Conservation (phyloP, 208 protist genomes). For the Vickermania spadyakhi region DNA sequence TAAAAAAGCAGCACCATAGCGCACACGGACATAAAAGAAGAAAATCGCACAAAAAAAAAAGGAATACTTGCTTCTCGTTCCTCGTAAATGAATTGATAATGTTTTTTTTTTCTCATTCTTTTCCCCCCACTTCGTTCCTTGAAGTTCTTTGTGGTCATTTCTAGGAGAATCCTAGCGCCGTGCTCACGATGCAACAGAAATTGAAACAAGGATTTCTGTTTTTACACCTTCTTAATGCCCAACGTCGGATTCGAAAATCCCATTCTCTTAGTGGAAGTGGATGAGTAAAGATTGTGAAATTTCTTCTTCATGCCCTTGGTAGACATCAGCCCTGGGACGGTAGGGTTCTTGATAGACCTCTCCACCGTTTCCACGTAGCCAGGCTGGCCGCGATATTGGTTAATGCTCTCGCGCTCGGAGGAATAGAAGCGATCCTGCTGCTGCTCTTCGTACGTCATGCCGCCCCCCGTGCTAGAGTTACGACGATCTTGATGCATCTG, state of each 20-base stretch:
- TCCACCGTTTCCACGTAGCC: conserved; percentile 55
- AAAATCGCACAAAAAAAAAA: too few relatives aligned
- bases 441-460: conserved; percentile 52
- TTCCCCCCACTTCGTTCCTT: too few relatives aligned
- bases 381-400: conserved; percentile 42
- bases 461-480: conserved; percentile 24
- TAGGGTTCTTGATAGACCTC: conserved; percentile 74
- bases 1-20: too few relatives aligned
- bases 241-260: conserved; percentile 76
- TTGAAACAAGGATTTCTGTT: too few relatives aligned
- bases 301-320: conserved; percentile 90
- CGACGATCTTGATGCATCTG: conserved; percentile 29
- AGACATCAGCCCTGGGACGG: conserved; percentile 84
- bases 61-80: too few relatives aligned
- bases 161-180: too few relatives aligned
- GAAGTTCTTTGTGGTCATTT: too few relatives aligned
- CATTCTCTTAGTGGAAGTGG: conserved; percentile 82
- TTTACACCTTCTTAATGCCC: conserved; percentile 85
- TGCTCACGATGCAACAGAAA: too few relatives aligned
- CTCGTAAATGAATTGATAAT: too few relatives aligned
- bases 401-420: conserved; percentile 39
- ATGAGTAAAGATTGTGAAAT: conserved; percentile 87
- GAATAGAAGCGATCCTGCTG: conserved; percentile 75
- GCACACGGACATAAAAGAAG: too few relatives aligned
- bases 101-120: too few relatives aligned